Conservation (phyloP, 2,329 filamentous ascomycete genomes). For the Phialocephala sp. region DNA sequence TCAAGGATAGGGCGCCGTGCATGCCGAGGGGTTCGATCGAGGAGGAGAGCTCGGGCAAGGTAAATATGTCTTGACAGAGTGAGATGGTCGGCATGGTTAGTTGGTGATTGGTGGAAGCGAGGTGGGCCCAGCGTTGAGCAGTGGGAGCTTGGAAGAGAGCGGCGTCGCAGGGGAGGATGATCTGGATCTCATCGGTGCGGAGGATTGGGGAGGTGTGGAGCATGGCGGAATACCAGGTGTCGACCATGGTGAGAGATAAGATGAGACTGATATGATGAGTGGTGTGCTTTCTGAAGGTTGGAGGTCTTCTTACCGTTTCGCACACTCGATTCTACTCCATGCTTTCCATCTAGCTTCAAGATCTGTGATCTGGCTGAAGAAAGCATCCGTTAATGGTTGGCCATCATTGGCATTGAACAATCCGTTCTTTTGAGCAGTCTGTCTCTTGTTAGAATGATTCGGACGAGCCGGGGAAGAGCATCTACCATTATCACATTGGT, state of each 20-base stretch:
- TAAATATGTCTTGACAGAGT: conserved; percentile 40
- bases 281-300: not conserved
- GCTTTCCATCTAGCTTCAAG: conserved; percentile 55
- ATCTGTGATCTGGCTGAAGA: conserved; percentile 51
- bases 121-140: conserved; percentile 31
- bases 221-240: conserved; percentile 35
- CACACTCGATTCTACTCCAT: conserved; percentile 58
- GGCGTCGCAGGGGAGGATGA: conserved; percentile 32
- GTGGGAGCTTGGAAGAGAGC: conserved; percentile 32
- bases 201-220: conserved; percentile 33
- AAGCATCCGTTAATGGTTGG: conserved; percentile 46
- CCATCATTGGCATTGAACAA: conserved; percentile 55
- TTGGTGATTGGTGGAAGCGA: conserved; percentile 35
- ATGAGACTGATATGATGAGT: conserved; percentile 30
- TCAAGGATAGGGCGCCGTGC: conserved; percentile 46
- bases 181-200: conserved; percentile 28
- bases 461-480: conserved; percentile 15
- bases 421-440: conserved; percentile 55
- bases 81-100: conserved; percentile 32
- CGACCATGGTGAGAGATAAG: conserved; percentile 32
- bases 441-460: not conserved
- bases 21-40: conserved; percentile 43
- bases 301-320: conserved; percentile 47
- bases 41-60: conserved; percentile 43
- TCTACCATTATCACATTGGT: conserved; percentile 54